Percentiles rank a stretch among this genome's conserved stretches.
phyloP scores from a whole-genome alignment of 2,329 filamentous ascomycete genomes.

The Venturia pyrina region DNA sequence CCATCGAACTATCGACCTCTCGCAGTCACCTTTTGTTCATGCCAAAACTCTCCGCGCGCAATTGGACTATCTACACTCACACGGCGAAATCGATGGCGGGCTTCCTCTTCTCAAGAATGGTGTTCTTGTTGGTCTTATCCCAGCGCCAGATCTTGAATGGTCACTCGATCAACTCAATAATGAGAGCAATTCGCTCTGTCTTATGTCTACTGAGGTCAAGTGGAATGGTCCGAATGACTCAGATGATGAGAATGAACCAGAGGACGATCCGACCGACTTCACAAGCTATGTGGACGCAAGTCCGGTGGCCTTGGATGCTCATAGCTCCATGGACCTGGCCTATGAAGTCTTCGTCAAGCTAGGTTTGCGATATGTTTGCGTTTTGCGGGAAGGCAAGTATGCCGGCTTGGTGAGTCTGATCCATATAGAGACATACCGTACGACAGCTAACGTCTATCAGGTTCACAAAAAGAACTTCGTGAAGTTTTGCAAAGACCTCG shows the following conservation, averaged over 20 bases:
- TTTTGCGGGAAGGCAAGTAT: constrained; percentile 73
- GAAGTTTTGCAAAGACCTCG: constrained; percentile 79
- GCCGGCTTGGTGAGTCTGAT: constrained; percentile 66
- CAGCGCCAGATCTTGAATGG: constrained; percentile 86
- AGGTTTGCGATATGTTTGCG: constrained; percentile 84
- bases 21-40: constrained; percentile 66
- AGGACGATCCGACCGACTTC: constrained; percentile 68
- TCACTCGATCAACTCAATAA: constrained; percentile 76
- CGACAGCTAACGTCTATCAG: constrained; percentile 30
- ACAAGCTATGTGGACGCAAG: constrained; percentile 89
- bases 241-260: constrained; percentile 35
- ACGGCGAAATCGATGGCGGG: constrained; percentile 85
- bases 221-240: constrained; percentile 33
- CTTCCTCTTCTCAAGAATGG: constrained; percentile 74
- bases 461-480: constrained; percentile 96
- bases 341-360: constrained; percentile 96
- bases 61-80: constrained; percentile 69
- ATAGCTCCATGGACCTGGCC: constrained; percentile 85
- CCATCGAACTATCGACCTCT: constrained; percentile 81
- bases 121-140: constrained; percentile 80
- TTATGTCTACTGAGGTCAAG: constrained; percentile 63
- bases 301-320: constrained; percentile 77
- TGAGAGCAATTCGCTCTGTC: constrained; percentile 62
- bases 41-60: constrained; percentile 69
- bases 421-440: no score